These are phyloP conservation scores for Mesostigma viride DNA, from an alignment of 139 green algal genomes.

Conservation along the genomic window DNA sequence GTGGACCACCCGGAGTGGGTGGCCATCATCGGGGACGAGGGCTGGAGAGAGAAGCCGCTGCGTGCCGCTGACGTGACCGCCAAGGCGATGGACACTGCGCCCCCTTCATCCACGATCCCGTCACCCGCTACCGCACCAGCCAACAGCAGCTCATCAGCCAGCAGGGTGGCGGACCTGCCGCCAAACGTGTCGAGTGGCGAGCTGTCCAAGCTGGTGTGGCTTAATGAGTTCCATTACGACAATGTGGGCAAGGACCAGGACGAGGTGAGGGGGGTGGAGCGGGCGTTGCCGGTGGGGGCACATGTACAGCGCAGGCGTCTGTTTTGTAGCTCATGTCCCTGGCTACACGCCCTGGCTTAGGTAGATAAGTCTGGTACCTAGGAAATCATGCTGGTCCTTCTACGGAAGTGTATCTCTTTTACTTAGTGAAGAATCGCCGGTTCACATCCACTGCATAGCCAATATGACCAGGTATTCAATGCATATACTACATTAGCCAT, in stretches of 20 bases:
- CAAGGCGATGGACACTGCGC: not conserved
- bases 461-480: no score
- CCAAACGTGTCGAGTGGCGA: not conserved
- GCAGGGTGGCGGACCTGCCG: not conserved
- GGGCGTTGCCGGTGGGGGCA: no score
- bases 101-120: not conserved
- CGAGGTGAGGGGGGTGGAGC: conserved; percentile 16
- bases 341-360: not conserved
- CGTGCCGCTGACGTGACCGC: no score
- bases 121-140: no score
- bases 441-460: no score
- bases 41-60: not conserved
- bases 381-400: not conserved
- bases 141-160: no score
- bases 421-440: not conserved
- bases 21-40: conserved; percentile 8
- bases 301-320: no score
- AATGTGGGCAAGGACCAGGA: conserved; percentile 18
- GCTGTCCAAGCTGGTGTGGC: not conserved
- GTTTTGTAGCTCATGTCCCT: not conserved
- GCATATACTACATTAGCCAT: no score
- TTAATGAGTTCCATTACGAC: conserved; percentile 30
- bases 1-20: conserved; percentile 25
- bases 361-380: not conserved
- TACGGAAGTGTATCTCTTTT: not conserved